These are phyloP conservation scores for Solanum clarkiae DNA, from an alignment of 257 asterid genomes.

Conservation along the genomic window DNA sequence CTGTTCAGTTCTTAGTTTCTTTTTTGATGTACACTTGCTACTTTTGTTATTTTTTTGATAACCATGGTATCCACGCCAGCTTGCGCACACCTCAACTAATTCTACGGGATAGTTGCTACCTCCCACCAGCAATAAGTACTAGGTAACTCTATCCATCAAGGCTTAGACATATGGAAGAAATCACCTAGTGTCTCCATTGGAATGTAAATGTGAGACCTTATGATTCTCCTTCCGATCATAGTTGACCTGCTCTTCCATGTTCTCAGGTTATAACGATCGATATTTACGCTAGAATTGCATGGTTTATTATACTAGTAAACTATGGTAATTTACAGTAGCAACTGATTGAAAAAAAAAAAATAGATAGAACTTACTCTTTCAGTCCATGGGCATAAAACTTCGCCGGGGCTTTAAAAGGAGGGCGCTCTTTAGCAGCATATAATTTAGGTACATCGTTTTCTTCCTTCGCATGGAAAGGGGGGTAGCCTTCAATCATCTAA, in stretches of 20 bases:
- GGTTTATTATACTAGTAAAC: background rate
- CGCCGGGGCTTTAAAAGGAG: constrained; percentile 59
- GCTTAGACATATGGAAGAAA: background rate
- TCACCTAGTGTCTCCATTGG: background rate
- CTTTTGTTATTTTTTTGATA: background rate
- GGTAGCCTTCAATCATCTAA: constrained; percentile 88
- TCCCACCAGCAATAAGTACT: background rate
- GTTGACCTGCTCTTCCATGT: background rate
- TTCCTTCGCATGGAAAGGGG: constrained; percentile 47
- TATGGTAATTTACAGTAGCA: background rate
- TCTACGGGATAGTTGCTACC: background rate
- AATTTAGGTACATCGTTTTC: constrained; percentile 51
- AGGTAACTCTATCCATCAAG: background rate
- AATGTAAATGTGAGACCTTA: background rate
- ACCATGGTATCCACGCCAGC: background rate
- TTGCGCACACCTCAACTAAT: background rate
- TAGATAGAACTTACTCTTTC: constrained; percentile 44
- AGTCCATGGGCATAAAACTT: constrained; percentile 76
- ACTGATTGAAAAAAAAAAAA: background rate
- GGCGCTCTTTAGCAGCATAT: constrained; percentile 60
- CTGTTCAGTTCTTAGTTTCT: background rate
- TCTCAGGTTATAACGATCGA: background rate
- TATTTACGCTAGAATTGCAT: background rate
- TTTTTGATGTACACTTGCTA: background rate
- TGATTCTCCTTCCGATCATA: background rate